A percentile compares a stretch with the other conserved stretches of the same genome.
Evolutionary conservation across 169 alveolate species (phyloP).

Genomic region (Ichthyophthirius multifiliis): DNA sequence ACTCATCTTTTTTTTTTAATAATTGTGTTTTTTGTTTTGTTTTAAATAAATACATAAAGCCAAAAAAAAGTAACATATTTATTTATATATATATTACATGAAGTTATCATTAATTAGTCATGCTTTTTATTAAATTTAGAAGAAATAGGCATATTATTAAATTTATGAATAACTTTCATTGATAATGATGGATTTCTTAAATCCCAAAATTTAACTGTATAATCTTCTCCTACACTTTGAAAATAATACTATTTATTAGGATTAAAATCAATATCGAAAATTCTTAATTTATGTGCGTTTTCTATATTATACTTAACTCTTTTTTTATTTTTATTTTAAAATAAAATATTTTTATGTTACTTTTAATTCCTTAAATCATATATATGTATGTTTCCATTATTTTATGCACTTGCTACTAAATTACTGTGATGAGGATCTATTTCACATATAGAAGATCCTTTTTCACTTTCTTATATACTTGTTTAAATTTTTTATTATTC

Average conservation of each 20-base stretch:
- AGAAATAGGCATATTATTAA: constrained; percentile 65
- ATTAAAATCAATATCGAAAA: constrained; percentile 64
- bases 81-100: constrained; percentile 23
- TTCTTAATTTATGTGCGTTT: constrained; percentile 41
- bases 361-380: constrained; percentile 38
- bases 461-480: neutral
- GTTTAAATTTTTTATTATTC: neutral
- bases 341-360: neutral
- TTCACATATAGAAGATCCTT: constrained; percentile 1
- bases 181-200: constrained; percentile 55
- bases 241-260: constrained; percentile 71
- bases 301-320: constrained; percentile 36
- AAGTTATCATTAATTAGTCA: constrained; percentile 68
- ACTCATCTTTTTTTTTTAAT: too few relatives aligned
- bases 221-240: constrained; percentile 72
- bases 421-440: constrained; percentile 38
- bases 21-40: too few relatives aligned
- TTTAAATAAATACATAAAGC: too few relatives aligned
- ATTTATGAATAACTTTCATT: constrained; percentile 66
- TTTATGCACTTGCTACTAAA: constrained; percentile 19
- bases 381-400: constrained; percentile 33
- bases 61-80: too few relatives aligned
- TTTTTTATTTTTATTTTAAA: neutral
- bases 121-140: constrained; percentile 71
- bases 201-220: constrained; percentile 76